phyloP scores from a whole-genome alignment of 495 filamentous ascomycete species.

The Trichodelitschia bisporula region DNA sequence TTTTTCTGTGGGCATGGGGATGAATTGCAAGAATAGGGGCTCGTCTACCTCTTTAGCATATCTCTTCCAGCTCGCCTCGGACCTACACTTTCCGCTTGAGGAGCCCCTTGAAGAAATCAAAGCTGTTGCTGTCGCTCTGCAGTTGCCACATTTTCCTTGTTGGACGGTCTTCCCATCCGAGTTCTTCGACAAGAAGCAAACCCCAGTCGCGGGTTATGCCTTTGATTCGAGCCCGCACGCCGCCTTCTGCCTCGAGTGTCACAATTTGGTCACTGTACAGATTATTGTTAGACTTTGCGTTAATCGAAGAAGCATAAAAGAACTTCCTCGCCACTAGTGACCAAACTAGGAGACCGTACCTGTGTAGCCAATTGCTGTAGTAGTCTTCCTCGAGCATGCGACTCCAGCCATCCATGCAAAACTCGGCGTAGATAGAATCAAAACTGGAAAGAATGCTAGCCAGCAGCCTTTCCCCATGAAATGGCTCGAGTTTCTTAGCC shows the following conservation, averaged over 20 bases:
- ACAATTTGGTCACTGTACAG: slow-evolving; percentile 44
- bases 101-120: slow-evolving; percentile 88
- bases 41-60: no score
- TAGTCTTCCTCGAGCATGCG: slow-evolving; percentile 48
- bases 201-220: slow-evolving; percentile 83
- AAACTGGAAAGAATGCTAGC: slow-evolving; percentile 62
- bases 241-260: slow-evolving; percentile 63
- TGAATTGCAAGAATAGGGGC: no score
- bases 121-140: slow-evolving; percentile 94
- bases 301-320: not conserved
- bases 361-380: slow-evolving; percentile 76
- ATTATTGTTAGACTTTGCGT: not conserved
- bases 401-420: slow-evolving; percentile 49
- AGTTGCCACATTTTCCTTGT: slow-evolving; percentile 64
- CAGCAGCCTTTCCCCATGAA: slow-evolving; percentile 59
- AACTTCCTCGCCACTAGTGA: no score
- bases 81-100: slow-evolving; percentile 64
- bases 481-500: slow-evolving; percentile 17
- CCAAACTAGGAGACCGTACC: slow-evolving; percentile 8
- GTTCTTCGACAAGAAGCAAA: slow-evolving; percentile 57
- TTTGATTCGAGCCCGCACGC: slow-evolving; percentile 51
- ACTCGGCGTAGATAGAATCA: slow-evolving; percentile 51
- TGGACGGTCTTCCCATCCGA: slow-evolving; percentile 39
- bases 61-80: no score
- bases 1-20: no score